A percentile compares a stretch with the other conserved stretches of the same genome.
These are phyloP conservation scores for Trichopus zeylanicus DNA, from an alignment of 116 monocot genomes.

Conservation along the genomic window DNA sequence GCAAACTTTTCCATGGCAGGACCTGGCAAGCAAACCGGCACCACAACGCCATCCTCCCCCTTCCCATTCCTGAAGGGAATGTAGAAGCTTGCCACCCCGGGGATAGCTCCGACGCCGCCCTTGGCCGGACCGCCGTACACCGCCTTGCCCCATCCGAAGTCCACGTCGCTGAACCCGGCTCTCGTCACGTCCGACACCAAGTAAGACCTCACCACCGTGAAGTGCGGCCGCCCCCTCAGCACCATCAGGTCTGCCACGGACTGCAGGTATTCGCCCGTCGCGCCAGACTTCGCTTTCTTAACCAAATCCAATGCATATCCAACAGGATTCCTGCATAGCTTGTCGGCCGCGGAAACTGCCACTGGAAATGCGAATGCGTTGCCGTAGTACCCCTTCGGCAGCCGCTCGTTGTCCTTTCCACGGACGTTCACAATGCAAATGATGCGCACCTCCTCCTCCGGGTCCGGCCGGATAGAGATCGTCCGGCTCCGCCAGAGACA, in stretches of 20 bases:
- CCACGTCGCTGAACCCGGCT: conserved; percentile 8
- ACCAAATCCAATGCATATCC: conserved; percentile 20
- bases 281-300: conserved; percentile 13
- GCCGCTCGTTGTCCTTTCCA: conserved; percentile 2
- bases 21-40: conserved; percentile 7
- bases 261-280: conserved; percentile 17
- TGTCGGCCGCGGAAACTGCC: conserved; percentile 8
- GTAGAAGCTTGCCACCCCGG: conserved; percentile 15
- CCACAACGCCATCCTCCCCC: conserved; percentile 27
- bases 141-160: conserved; percentile 24
- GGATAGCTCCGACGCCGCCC: conserved; percentile 4
- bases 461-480: conserved; percentile 3
- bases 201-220: conserved; percentile 7
- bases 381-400: conserved; percentile 27
- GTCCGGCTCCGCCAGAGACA: conserved; percentile 23
- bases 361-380: conserved; percentile 19
- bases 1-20: conserved; percentile 7
- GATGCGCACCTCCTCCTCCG: conserved; percentile 15
- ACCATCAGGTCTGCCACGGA: conserved; percentile 32
- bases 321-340: conserved; percentile 1
- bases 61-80: conserved; percentile 11
- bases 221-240: conserved; percentile 11
- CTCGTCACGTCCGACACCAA: conserved; percentile 19
- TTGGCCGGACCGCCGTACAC: conserved; percentile 18
- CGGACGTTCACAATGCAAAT: conserved; percentile 17